Conservation (phyloP, 2,329 filamentous ascomycete genomes). For the Eutypa lata region DNA sequence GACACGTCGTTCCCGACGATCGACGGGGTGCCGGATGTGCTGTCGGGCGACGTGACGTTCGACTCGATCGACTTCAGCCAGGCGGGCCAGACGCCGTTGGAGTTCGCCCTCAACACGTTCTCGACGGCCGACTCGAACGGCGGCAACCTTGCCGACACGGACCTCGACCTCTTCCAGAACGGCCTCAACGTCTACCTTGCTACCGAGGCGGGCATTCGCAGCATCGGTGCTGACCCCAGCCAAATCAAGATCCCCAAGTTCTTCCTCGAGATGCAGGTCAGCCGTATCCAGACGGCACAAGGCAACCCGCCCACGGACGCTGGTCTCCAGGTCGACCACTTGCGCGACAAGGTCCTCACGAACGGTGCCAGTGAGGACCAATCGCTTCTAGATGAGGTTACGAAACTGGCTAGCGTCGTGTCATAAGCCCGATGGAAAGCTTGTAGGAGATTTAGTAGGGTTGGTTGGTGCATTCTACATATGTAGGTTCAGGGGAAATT, state of each 20-base stretch:
- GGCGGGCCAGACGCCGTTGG: conserved; percentile 44
- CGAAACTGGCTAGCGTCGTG: conserved; percentile 14
- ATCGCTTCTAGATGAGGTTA: conserved; percentile 50
- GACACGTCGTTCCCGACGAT: conserved; percentile 44
- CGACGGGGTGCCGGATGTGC: conserved; percentile 53
- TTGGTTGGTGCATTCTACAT: too few relatives aligned
- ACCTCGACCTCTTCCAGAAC: conserved; percentile 51
- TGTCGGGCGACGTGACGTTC: conserved; percentile 47
- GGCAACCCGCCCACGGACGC: conserved; percentile 50
- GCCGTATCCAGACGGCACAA: conserved; percentile 57
- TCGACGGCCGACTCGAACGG: conserved; percentile 48
- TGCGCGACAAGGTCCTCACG: conserved; percentile 55
- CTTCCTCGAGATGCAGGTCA: conserved; percentile 58
- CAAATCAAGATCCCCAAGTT: conserved; percentile 61
- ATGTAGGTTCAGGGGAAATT: too few relatives aligned
- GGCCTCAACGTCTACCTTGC: conserved; percentile 55
- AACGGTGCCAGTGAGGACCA: conserved; percentile 50
- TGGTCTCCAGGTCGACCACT: conserved; percentile 52
- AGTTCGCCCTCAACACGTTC: conserved; percentile 53
- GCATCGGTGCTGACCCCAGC: conserved; percentile 47
- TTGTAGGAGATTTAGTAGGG: too few relatives aligned
- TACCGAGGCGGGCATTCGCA: conserved; percentile 57
- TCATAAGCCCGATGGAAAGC: not conserved
- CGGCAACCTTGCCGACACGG: conserved; percentile 42
- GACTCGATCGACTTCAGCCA: conserved; percentile 54